Evolutionary conservation across 768 basidiomycete species (phyloP).

Genomic region (Lactarius sanguifluus): DNA sequence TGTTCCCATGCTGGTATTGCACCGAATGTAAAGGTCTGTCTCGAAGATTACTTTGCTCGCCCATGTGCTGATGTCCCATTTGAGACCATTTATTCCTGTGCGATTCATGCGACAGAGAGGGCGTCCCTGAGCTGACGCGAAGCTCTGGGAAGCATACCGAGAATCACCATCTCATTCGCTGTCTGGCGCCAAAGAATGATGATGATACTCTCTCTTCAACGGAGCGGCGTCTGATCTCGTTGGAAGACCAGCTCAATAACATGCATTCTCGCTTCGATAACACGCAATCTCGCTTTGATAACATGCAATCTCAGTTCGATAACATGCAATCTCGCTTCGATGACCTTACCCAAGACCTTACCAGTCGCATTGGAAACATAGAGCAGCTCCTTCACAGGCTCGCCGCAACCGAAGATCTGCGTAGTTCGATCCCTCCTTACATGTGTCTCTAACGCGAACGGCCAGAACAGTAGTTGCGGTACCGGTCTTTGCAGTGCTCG

Average conservation of each 20-base stretch:
- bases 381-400: constrained; percentile 7
- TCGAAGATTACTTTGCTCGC: not conserved
- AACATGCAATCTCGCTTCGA: constrained; percentile 14
- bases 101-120: constrained; percentile 25
- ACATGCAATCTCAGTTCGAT: constrained; percentile 3
- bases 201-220: not conserved
- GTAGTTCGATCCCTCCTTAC: not conserved
- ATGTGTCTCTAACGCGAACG: not conserved
- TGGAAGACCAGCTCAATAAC: constrained; percentile 11
- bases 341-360: no score
- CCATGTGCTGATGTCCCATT: not conserved
- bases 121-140: constrained; percentile 13
- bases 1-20: constrained; percentile 12
- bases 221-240: constrained; percentile 14
- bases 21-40: constrained; percentile 1
- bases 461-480: not conserved
- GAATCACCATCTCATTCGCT: constrained; percentile 17
- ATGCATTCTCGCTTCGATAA: constrained; percentile 15
- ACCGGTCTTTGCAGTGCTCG: not conserved
- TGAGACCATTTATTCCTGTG: constrained; percentile 11
- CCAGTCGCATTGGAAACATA: constrained; percentile 1
- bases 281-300: not conserved
- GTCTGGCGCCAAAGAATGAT: constrained; percentile 2
- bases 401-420: not conserved
- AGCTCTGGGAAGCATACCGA: constrained; percentile 9